A percentile compares a stretch with the other conserved stretches of the same genome.
Evolutionary conservation across 2,329 filamentous ascomycete species (phyloP).

Genomic region (Ophiocordyceps sinensis): DNA sequence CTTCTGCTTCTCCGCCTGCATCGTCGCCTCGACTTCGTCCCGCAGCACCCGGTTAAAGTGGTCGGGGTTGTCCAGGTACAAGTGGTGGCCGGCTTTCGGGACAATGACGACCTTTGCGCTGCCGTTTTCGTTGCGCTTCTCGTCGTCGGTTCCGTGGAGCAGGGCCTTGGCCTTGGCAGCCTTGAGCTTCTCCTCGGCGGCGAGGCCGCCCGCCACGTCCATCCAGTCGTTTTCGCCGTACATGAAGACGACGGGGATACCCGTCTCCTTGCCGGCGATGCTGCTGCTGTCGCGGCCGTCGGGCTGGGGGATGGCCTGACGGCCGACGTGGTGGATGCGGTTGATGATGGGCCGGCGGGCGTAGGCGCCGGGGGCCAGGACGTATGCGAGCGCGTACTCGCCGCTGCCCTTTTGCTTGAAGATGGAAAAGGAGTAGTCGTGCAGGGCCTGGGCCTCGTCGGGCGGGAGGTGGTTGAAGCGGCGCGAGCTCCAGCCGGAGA

Average conservation of each 20-base stretch:
- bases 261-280: constrained; percentile 32
- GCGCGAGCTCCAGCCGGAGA: constrained; percentile 88
- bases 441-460: constrained; percentile 68
- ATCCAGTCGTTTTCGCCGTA: constrained; percentile 99
- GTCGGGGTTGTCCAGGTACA: constrained; percentile 45
- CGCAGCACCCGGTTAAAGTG: constrained; percentile 39
- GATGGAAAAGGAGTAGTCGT: constrained; percentile 87
- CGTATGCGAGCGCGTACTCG: constrained; percentile 84
- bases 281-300: constrained; percentile 6
- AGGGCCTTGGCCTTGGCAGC: constrained; percentile 48
- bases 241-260: constrained; percentile 79
- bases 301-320: constrained; percentile 39
- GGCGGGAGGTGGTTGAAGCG: constrained; percentile 79
- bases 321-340: constrained; percentile 71
- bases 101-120: constrained; percentile 73
- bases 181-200: constrained; percentile 65
- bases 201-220: constrained; percentile 77
- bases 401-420: constrained; percentile 87
- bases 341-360: constrained; percentile 78
- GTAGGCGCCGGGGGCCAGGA: constrained; percentile 86
- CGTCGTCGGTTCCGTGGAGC: constrained; percentile 47
- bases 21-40: constrained; percentile 39
- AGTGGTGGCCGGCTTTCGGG: constrained; percentile 40
- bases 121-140: constrained; percentile 60
- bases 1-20: constrained; percentile 14